Evolutionary conservation across 768 basidiomycete genomes (phyloP), one percentile per base, ranked within the genome.

Genomic region (Filobasidium floriforme): DNA sequence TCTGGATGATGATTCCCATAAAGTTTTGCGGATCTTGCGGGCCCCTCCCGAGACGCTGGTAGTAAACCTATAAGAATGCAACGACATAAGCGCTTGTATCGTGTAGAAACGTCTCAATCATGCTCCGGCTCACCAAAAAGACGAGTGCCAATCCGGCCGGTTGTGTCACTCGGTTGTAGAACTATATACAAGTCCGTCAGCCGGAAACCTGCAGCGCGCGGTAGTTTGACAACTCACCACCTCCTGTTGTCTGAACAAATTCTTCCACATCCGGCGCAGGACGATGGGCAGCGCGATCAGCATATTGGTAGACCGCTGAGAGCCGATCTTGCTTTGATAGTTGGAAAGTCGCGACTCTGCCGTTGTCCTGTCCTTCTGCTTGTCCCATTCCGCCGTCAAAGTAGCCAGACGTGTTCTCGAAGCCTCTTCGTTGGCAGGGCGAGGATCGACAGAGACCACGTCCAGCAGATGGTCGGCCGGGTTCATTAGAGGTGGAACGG

Each of bases 381-480:
- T 12, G 49, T 12, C n/a, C 59, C 44, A 24, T 43, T 51, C 28
- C 41, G 32, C 40, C 44, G 63, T 72, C 69, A 11, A 40, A 41
- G 2, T 65, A 67, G 15, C 15, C 40, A 55, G 61, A 67, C 32
- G 22, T 60, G 22, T 15, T 57, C 29, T 57, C 54, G 54, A 57
- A 26, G 54, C 26, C 15, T 57, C 54, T 54, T 72, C 67, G 1
- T 68, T 66, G 2, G 62, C 51, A 1, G 68, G 67, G 4, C 76
- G 70, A 19, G 74, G 70, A 66, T 77, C 76, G 18, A 75, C 67
- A 1, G 76, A 80, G 60, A 86, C 79, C 66, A 85, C 80, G 70
- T 84, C 84, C 74, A 87, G 82, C 0, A 85, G 83, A 63, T 86
- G 54, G 26, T 87, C 86, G 0, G 82, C 80, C 0, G 86, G 86